These are phyloP conservation scores for Sclerotiophoma versabilis DNA, from an alignment of 2,329 filamentous ascomycete genomes.

Conservation along the genomic window DNA sequence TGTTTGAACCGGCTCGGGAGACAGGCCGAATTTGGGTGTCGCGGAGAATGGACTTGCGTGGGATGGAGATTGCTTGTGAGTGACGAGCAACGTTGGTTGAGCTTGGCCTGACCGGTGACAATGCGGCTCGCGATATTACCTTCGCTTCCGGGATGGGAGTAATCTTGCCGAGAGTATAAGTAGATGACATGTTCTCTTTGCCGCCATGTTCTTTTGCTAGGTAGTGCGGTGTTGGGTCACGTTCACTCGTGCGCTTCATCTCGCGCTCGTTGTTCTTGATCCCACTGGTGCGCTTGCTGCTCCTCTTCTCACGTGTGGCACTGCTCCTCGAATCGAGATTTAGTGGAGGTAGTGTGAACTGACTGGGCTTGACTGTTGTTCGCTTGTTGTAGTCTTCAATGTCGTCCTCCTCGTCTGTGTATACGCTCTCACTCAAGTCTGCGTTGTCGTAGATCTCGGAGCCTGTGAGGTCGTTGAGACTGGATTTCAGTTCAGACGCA, in stretches of 20 bases:
- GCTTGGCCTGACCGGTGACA: slow-evolving; percentile 26
- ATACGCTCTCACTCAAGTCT: slow-evolving; percentile 41
- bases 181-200: slow-evolving; percentile 41
- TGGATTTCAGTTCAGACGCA: slow-evolving; percentile 31
- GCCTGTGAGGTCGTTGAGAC: slow-evolving; percentile 33
- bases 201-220: slow-evolving; percentile 37
- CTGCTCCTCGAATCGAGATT: slow-evolving; percentile 27
- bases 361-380: slow-evolving; percentile 28
- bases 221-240: slow-evolving; percentile 38
- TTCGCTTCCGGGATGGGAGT: slow-evolving; percentile 16
- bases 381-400: slow-evolving; percentile 35
- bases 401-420: slow-evolving; percentile 38
- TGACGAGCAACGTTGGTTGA: not conserved
- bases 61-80: slow-evolving; percentile 17
- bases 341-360: slow-evolving; percentile 33
- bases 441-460: slow-evolving; percentile 40
- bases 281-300: slow-evolving; percentile 23
- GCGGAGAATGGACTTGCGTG: slow-evolving; percentile 16
- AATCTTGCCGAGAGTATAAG: slow-evolving; percentile 27
- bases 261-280: slow-evolving; percentile 21
- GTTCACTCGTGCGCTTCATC: slow-evolving; percentile 35
- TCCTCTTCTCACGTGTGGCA: slow-evolving; percentile 16
- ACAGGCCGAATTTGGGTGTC: slow-evolving; percentile 3
- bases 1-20: slow-evolving; percentile 13
- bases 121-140: slow-evolving; percentile 18